A percentile compares a stretch with the other conserved stretches of the same genome.
These are phyloP conservation scores for Talaromyces proteolyticus DNA, from an alignment of 495 filamentous ascomycete species.

Conservation along the genomic window DNA sequence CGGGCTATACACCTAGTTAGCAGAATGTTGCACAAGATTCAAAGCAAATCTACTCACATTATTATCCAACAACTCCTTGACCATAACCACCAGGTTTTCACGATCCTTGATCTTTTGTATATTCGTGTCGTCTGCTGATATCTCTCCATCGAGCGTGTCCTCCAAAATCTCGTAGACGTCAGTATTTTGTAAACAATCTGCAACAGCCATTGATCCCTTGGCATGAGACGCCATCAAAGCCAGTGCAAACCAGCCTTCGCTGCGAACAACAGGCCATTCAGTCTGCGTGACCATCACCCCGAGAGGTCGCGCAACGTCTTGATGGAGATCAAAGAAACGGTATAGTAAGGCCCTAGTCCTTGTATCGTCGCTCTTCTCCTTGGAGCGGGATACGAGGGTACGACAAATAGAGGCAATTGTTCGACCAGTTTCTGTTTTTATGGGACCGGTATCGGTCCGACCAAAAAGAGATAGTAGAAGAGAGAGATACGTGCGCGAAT, in stretches of 20 bases:
- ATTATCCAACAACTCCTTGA: conserved; percentile 51
- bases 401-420: conserved; percentile 60
- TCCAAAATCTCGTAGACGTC: conserved; percentile 43
- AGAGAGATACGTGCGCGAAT: conserved; percentile 49
- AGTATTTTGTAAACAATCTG: conserved; percentile 40
- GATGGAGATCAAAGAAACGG: conserved; percentile 46
- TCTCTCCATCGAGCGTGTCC: conserved; percentile 38
- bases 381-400: conserved; percentile 40
- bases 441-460: conserved; percentile 55
- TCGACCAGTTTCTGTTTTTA: conserved; percentile 69
- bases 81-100: conserved; percentile 59
- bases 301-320: conserved; percentile 47
- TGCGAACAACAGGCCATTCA: conserved; percentile 63
- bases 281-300: conserved; percentile 58
- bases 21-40: not conserved
- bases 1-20: conserved; percentile 20
- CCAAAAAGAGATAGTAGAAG: conserved; percentile 52
- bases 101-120: conserved; percentile 42
- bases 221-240: conserved; percentile 57
- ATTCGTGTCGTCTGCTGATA: conserved; percentile 16
- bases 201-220: conserved; percentile 45
- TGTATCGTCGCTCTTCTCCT: conserved; percentile 18
- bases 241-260: conserved; percentile 70
- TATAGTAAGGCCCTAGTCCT: conserved; percentile 24
- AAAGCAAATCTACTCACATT: conserved; percentile 29